Conservation (phyloP, 768 basidiomycete species). For the Dacryopinax spathularia region DNA sequence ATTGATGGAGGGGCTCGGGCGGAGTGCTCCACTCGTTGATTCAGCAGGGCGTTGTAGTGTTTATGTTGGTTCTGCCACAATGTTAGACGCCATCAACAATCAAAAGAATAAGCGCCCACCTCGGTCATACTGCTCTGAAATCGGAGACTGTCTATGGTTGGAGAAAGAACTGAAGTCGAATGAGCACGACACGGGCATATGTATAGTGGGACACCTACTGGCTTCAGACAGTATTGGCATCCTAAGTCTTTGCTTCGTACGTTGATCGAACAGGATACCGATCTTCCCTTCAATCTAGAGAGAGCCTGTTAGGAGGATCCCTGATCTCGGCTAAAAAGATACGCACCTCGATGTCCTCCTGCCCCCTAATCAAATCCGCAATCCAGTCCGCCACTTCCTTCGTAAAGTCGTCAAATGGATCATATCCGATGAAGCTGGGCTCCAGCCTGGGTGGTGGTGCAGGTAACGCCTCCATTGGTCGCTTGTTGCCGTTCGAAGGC, state of each 20-base stretch:
- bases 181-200: not conserved
- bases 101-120: conserved; percentile 33
- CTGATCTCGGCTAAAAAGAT: no score
- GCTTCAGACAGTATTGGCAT: conserved; percentile 72
- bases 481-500: not conserved
- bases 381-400: conserved; percentile 83
- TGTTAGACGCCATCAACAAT: not conserved
- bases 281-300: conserved; percentile 66
- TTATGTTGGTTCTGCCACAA: conserved; percentile 60
- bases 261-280: conserved; percentile 52
- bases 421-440: conserved; percentile 67
- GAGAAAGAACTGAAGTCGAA: conserved; percentile 43
- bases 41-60: conserved; percentile 76
- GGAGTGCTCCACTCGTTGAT: conserved; percentile 53
- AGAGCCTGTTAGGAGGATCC: not conserved
- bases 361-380: conserved; percentile 33
- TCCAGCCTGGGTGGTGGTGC: conserved; percentile 16
- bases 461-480: not conserved
- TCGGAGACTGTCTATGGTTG: conserved; percentile 45
- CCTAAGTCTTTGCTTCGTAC: conserved; percentile 39
- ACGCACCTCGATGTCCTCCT: conserved; percentile 44
- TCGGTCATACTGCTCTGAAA: conserved; percentile 90
- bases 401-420: conserved; percentile 87
- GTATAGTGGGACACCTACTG: conserved; percentile 38
- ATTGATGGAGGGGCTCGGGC: conserved; percentile 37